A percentile compares a stretch with the other conserved stretches of the same genome.
These are phyloP conservation scores for Paramecium sonneborni DNA, from an alignment of 73 alveolate species.

Conservation along the genomic window DNA sequence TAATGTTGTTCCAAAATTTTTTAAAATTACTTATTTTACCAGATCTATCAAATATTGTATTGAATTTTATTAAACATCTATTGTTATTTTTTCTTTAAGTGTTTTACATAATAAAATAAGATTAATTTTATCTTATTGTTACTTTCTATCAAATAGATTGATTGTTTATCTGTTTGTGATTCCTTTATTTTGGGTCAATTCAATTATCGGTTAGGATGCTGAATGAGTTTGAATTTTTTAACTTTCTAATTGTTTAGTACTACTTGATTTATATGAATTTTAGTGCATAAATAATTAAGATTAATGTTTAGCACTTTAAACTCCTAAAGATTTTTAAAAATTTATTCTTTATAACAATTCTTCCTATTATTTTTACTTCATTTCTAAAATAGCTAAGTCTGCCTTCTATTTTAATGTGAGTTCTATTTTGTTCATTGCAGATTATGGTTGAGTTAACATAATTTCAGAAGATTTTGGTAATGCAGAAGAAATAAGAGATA, in stretches of 20 bases:
- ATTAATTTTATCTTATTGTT: background rate
- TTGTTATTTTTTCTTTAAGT: background rate
- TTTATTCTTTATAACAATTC: background rate
- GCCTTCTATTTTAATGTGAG: background rate
- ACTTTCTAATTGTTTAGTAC: background rate
- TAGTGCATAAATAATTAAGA: background rate
- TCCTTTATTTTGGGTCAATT: background rate
- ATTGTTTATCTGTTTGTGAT: background rate
- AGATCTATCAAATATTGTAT: conserved; percentile 12
- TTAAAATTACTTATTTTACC: background rate
- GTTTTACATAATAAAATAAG: background rate
- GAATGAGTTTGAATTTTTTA: conserved; percentile 10
- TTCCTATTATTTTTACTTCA: background rate
- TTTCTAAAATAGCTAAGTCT: conserved; percentile 25
- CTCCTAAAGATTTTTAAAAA: conserved; percentile 14
- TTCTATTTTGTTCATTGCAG: background rate
- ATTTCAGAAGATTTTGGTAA: background rate
- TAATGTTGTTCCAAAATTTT: background rate
- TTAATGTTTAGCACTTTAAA: background rate
- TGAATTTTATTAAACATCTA: background rate
- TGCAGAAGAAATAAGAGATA: background rate
- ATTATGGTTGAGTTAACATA: background rate
- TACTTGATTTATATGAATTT: background rate
- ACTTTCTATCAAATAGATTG: background rate
- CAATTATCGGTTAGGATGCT: conserved; percentile 32